A percentile compares a stretch with the other conserved stretches of the same genome.
Conservation (phyloP, 164 flowering plant genomes). For the Liquidambar formosana region DNA sequence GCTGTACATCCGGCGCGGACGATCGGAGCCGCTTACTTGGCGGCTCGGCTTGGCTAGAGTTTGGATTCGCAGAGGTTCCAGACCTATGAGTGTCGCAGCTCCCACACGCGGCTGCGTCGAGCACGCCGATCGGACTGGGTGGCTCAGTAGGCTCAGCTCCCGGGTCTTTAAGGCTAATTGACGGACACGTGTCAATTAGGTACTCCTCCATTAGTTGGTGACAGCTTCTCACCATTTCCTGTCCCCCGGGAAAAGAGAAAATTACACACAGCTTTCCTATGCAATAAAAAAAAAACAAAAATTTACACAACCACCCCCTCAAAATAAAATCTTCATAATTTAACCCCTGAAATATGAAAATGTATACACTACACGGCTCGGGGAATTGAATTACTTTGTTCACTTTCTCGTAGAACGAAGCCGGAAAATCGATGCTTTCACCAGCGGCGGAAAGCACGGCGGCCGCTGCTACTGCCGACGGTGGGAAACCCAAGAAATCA, state of each 20-base stretch:
- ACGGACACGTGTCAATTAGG: conserved; percentile 58
- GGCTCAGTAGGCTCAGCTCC: conserved; percentile 33
- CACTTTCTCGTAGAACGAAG: conserved; percentile 29
- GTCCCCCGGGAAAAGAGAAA: conserved; percentile 8
- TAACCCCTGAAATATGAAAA: no score
- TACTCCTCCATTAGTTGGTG: conserved; percentile 65
- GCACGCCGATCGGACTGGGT: conserved; percentile 57
- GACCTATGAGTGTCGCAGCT: conserved; percentile 54
- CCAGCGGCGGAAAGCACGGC: conserved; percentile 48
- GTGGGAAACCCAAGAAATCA: conserved; percentile 51
- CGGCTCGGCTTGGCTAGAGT: conserved; percentile 31
- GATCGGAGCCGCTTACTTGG: conserved; percentile 37
- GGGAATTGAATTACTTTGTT: conserved; percentile 34
- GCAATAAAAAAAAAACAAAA: not conserved
- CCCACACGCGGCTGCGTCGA: conserved; percentile 63
- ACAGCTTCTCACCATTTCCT: conserved; percentile 69
- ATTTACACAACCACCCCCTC: not conserved
- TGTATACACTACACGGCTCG: no score
- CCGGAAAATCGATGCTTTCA: conserved; percentile 11
- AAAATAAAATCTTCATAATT: not conserved
- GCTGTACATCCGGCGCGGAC: conserved; percentile 38
- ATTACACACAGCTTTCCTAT: not conserved
- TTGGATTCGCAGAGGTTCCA: conserved; percentile 17
- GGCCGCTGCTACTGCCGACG: conserved; percentile 63
- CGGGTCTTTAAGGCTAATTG: conserved; percentile 16